Evolutionary conservation across 257 asterid species (phyloP).

Genomic region (Ocimum tenuiflorum): DNA sequence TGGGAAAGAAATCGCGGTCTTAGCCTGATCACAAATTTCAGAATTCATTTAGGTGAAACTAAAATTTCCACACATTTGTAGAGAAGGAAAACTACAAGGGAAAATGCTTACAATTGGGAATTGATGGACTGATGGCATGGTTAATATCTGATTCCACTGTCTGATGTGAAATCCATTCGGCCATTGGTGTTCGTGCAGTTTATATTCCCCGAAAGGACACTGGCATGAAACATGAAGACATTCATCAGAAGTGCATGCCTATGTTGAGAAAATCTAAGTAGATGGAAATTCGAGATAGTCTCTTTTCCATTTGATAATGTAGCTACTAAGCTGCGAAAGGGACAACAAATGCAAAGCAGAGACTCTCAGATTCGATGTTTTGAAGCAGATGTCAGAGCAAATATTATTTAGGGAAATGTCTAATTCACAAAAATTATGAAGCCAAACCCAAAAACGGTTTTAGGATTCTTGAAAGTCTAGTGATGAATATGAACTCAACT

Average conservation of each 20-base stretch:
- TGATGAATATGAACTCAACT: too few species aligned
- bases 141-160: slow-evolving; percentile 24
- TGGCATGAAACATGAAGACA: slow-evolving; percentile 1
- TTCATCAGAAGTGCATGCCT: not conserved
- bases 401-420: too few species aligned
- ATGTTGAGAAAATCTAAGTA: not conserved
- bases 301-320: not conserved
- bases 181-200: not conserved
- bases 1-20: slow-evolving; percentile 42
- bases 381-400: not conserved
- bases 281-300: not conserved
- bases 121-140: slow-evolving; percentile 11
- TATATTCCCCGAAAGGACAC: slow-evolving; percentile 18
- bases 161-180: slow-evolving; percentile 5
- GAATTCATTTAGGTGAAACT: slow-evolving; percentile 28
- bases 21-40: slow-evolving; percentile 44
- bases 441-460: not conserved
- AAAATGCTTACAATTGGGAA: slow-evolving; percentile 22
- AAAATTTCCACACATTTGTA: slow-evolving; percentile 4
- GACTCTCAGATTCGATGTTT: not conserved
- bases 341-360: not conserved
- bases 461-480: not conserved
- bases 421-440: not conserved
- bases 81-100: not conserved
- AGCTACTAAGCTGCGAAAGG: too few species aligned